phyloP scores from a whole-genome alignment of 768 basidiomycete genomes.

The Suillus brevipes region DNA sequence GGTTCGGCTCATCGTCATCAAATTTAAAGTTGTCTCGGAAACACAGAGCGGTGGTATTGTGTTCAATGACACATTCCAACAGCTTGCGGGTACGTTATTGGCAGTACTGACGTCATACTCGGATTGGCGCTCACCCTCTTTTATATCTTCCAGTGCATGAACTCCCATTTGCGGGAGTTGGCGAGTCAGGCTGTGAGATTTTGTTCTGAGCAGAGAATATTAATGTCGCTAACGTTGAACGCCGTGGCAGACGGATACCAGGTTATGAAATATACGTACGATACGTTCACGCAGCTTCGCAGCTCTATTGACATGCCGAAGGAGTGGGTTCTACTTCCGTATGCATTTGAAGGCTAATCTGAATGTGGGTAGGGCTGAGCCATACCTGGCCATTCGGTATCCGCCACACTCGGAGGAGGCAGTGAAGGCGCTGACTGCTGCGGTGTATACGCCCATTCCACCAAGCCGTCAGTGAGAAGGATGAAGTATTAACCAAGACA shows the following conservation, averaged over 20 bases:
- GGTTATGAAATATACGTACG: conserved; percentile 51
- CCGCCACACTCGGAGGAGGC: conserved; percentile 25
- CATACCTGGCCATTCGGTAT: conserved; percentile 21
- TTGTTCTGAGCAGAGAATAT: neutral
- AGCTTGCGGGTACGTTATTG: conserved; percentile 43
- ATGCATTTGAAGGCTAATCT: conserved; percentile 9
- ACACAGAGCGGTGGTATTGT: conserved; percentile 59
- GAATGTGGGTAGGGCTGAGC: conserved; percentile 22
- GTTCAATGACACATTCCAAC: conserved; percentile 63
- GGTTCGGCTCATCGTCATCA: neutral
- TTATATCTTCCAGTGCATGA: conserved; percentile 33
- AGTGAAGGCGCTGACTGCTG: conserved; percentile 12
- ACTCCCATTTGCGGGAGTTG: conserved; percentile 55
- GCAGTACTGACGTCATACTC: conserved; percentile 16
- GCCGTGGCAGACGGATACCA: conserved; percentile 52
- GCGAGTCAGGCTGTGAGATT: conserved; percentile 63
- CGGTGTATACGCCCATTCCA: conserved; percentile 18
- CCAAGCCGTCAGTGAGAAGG: conserved; percentile 9
- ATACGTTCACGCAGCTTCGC: conserved; percentile 53
- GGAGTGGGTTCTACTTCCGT: conserved; percentile 41
- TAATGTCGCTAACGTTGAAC: neutral
- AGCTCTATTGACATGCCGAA: conserved; percentile 54
- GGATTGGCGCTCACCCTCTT: neutral
- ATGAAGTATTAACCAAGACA: neutral
- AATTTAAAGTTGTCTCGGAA: conserved; percentile 45